Evolutionary conservation across 768 basidiomycete species (phyloP), one percentile per base, ranked within the genome.

Genomic region (Pleurotus giganteus): DNA sequence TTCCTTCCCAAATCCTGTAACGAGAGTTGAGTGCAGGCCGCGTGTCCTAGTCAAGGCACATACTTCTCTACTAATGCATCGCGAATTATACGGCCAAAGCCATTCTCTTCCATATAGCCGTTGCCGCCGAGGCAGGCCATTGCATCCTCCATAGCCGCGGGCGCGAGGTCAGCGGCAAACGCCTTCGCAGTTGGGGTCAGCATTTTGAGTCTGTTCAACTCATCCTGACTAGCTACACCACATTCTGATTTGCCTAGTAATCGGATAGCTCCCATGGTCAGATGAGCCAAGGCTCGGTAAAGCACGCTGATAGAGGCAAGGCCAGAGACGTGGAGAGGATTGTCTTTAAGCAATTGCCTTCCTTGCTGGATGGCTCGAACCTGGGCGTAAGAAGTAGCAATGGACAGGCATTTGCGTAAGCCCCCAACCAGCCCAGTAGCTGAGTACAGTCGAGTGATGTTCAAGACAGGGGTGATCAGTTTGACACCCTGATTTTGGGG

Each of bases 71-170:
- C 90, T 6, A 87, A 64, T 2, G 75, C 74, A 69, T 91, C 89
- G 3, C 84, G 72, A 26, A 92, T 86, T 12, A 80, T 61, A 32
- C 82, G 72, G 7, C 83, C 86, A 45, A 91, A 81, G 1, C 81
- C 83, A 54, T 82, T 89, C 67, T 92, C 90, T 60, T 88, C 86
- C 88, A 91, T 91, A 62, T 91, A 92, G 0, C 90, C 90, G 45
- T 85, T 83, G 1, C 89, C 89, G 21, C 90, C 89, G 2, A 91
- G 69, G 4, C 82, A 74, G 28, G 82, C 72, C 88, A 91, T 91
- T 29, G 85, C 80, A 60, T 89, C 85, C 57, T 88, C 85, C 74
- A 91, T 84, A 2, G 81, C 85, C 0, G 74, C 63, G 50, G 75
- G 77, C 0, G 83, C 82, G 58, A 83, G 83, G 59, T 87, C 82